phyloP scores from a whole-genome alignment of 768 basidiomycete genomes.

The Podaxis sp. region DNA sequence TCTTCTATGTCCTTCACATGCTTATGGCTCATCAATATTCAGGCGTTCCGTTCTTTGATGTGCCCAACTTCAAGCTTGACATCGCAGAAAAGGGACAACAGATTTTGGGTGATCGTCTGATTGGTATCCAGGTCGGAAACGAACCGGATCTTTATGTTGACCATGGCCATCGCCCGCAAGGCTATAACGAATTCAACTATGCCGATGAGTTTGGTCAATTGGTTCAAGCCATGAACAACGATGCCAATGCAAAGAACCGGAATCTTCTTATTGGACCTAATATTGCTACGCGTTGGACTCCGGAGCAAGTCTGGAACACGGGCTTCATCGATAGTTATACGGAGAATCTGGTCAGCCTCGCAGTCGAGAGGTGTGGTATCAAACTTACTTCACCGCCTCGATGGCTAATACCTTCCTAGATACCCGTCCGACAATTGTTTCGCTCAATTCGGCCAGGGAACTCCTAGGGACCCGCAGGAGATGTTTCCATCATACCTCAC shows the following conservation, averaged over 20 bases:
- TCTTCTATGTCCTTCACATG: background rate
- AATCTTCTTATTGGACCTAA: slow-evolving; percentile 59
- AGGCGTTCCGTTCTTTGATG: slow-evolving; percentile 69
- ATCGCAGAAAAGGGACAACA: slow-evolving; percentile 60
- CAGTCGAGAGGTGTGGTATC: slow-evolving; percentile 54
- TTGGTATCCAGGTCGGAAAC: slow-evolving; percentile 74
- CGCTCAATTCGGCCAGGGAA: slow-evolving; percentile 45
- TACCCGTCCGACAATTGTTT: slow-evolving; percentile 64
- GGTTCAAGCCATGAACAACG: slow-evolving; percentile 39
- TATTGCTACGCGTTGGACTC: slow-evolving; percentile 52
- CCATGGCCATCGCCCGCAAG: slow-evolving; percentile 35
- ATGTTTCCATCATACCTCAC: slow-evolving; percentile 61
- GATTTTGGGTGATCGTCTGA: slow-evolving; percentile 66
- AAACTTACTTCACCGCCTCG: slow-evolving; percentile 17
- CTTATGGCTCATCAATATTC: slow-evolving; percentile 19
- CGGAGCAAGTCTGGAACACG: slow-evolving; percentile 52
- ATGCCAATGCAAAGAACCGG: slow-evolving; percentile 32
- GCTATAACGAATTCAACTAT: slow-evolving; percentile 47
- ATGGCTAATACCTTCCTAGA: slow-evolving; percentile 36
- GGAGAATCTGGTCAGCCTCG: slow-evolving; percentile 39
- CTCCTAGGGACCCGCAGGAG: slow-evolving; percentile 39
- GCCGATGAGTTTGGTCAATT: slow-evolving; percentile 52
- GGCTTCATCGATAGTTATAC: slow-evolving; percentile 46
- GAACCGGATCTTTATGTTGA: slow-evolving; percentile 55
- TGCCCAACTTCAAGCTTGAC: slow-evolving; percentile 46